Evolutionary conservation across 2,329 filamentous ascomycete genomes (phyloP).

Genomic region (Fusarium nelsonii): DNA sequence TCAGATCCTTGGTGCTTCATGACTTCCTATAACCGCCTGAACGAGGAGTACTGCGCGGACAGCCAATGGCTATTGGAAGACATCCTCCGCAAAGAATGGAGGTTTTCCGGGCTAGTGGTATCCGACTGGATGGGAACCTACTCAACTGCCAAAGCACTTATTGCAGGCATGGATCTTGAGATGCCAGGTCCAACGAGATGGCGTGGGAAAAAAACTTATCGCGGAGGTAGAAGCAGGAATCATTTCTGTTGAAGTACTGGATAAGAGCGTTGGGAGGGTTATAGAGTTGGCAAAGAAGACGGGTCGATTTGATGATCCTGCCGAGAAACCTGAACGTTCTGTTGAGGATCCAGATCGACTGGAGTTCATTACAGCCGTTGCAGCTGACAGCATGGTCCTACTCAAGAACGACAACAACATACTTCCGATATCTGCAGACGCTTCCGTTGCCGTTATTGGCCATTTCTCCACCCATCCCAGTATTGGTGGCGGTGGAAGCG

Average conservation of each 20-base stretch:
- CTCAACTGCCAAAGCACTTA: background rate
- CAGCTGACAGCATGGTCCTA: slow-evolving; percentile 3
- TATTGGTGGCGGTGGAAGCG: slow-evolving; percentile 4
- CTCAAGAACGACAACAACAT: background rate
- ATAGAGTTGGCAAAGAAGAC: slow-evolving; percentile 3
- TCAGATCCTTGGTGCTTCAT: slow-evolving; percentile 24
- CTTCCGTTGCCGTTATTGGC: background rate
- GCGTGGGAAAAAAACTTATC: background rate
- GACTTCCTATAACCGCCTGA: slow-evolving; percentile 13
- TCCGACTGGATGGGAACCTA: slow-evolving; percentile 24
- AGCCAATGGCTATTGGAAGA: background rate
- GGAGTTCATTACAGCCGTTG: background rate
- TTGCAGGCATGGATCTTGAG: slow-evolving; percentile 11
- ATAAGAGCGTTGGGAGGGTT: background rate
- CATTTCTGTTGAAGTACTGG: background rate
- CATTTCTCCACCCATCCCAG: background rate
- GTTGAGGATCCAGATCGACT: background rate
- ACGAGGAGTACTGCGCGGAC: slow-evolving; percentile 4
- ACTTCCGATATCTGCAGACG: fast-evolving
- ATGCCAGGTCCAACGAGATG: slow-evolving; percentile 18
- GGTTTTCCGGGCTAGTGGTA: background rate
- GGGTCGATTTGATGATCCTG: background rate
- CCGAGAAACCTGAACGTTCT: background rate
- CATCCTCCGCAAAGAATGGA: background rate
- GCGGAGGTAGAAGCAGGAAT: background rate